Evolutionary conservation across 768 basidiomycete species (phyloP).

Genomic region (Solioccasus polychromus): DNA sequence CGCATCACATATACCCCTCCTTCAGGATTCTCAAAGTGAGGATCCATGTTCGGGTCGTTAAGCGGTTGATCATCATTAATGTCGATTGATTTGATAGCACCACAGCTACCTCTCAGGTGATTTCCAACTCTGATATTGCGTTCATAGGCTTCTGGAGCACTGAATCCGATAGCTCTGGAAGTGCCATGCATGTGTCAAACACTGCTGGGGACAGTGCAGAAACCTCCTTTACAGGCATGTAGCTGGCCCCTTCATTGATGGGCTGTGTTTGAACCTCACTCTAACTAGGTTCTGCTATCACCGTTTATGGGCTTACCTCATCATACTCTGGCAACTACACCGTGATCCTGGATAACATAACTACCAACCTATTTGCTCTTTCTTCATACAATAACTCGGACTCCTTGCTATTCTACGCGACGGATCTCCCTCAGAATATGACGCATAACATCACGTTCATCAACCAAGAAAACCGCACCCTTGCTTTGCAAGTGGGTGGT

Average conservation of each 20-base stretch:
- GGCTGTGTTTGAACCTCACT: background rate
- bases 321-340: slow-evolving; percentile 56
- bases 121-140: slow-evolving; percentile 46
- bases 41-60: slow-evolving; percentile 2
- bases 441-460: slow-evolving; percentile 51
- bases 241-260: background rate
- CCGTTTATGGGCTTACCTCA: slow-evolving; percentile 58
- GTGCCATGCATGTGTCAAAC: slow-evolving; percentile 30
- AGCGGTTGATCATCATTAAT: slow-evolving; percentile 15
- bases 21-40: slow-evolving; percentile 34
- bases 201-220: slow-evolving; percentile 45
- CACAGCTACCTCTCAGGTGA: slow-evolving; percentile 32
- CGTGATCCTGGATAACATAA: slow-evolving; percentile 52
- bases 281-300: slow-evolving; percentile 55
- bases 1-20: slow-evolving; percentile 42
- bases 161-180: slow-evolving; percentile 29
- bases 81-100: slow-evolving; percentile 29
- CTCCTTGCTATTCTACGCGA: slow-evolving; percentile 61
- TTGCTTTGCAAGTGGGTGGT: slow-evolving; percentile 49
- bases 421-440: slow-evolving; percentile 50
- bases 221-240: slow-evolving; percentile 47
- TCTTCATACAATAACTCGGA: slow-evolving; percentile 52
- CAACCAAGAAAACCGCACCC: slow-evolving; percentile 52
- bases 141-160: slow-evolving; percentile 59
- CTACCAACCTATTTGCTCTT: slow-evolving; percentile 44